Base-by-base conservation (phyloP, 192 early-diverging fungal species). In the Oehlia diaphana region DNA sequence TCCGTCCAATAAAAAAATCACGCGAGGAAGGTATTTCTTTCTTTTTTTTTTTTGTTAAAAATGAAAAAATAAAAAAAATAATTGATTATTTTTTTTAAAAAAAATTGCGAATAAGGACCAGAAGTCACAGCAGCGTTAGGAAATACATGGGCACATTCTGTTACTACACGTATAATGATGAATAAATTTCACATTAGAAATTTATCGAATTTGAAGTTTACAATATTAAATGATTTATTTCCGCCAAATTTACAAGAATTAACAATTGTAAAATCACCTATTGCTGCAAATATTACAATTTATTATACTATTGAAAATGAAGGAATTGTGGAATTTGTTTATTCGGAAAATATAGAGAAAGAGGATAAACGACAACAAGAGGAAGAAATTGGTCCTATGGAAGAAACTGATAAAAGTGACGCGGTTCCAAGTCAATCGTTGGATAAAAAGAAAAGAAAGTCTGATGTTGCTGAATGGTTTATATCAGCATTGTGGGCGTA, bases 141-240 rank as follows among this genome's bases (percentile, higher is more conserved):
- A 65, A 77, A 68, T 39, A 68, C 64, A 2, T 77, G 76, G 76
- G 37, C 76, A 33, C 76, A 77, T 67, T 66, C 76, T 49, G 66
- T 77, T 33, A 77, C 58, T 23, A 77, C 76, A 26, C 63, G 66
- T 12, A n/a, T 77, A 21, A 67, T 49, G 61, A 28, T 77, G 23
- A 49, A 75, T 26, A 53, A 14, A 28, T 75, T 35, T 75, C 50
- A 75, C 19, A 75, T 23, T 47, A 23, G n/a, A 53, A 23, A 39
- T 28, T 31, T 39, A n/a, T 39, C 21, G 19, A 71, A 37, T 28
- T 13, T 26, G 49, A 72, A 47, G 3, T 28, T 53, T 44, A 47
- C 61, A 21, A 75, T 28, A 35, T 35, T 62, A 7, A 37, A 31
- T n/a, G 16, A 61, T 39, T 44, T 50, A 39, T 39, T 64, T 39